Evolutionary conservation across 768 basidiomycete genomes (phyloP), one percentile per base, ranked within the genome.

Genomic region (Tulasnella calospora): DNA sequence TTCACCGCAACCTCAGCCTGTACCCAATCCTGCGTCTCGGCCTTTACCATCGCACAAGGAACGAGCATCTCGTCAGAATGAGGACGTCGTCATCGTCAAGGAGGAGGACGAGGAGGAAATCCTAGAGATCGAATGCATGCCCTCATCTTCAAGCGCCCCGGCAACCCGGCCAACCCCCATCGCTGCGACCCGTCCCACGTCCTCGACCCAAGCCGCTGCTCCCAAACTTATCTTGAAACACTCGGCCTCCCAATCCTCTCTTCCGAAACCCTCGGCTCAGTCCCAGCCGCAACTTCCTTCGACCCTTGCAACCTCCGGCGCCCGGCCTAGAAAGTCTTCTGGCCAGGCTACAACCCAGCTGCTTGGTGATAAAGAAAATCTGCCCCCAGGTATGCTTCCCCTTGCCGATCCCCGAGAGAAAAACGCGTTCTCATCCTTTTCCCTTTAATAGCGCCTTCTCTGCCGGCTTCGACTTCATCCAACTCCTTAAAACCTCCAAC

Each of bases 21-120:
- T 5, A 74, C 15, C 44, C 41, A 19, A 30, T 9, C 9, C 73
- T 35, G 33, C 75, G 0, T 61, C 57, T n/a, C 71, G 36, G 15
- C 71, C 33, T 70, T 2, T 70, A 13, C 27, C 15, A 15, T 2
- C 41, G 8, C 41, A 41, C 3, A 40, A 38, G 35, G 23, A 10
- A 13, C 44, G 38, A 19, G 21, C 21, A 38, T 72, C 71, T 13
- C 36, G 33, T n/a, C 23, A 38, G 36, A 12, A 19, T 21, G 71
- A 72, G 0, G 75, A 76, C 13, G 33, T 76, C 21, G 57, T 57
- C 30, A 1, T 76, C 23, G 38, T 57, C 55, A 76, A 76, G 51
- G 57, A 74, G 44, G 73, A 76, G 74, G 74, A 76, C n/a, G n/a
- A n/a, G 75, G 75, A 76, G 13, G 75, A 76, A 27, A 41, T 76